phyloP scores from a whole-genome alignment of 1,139 yeast species.

The Hyphopichia fennica region DNA sequence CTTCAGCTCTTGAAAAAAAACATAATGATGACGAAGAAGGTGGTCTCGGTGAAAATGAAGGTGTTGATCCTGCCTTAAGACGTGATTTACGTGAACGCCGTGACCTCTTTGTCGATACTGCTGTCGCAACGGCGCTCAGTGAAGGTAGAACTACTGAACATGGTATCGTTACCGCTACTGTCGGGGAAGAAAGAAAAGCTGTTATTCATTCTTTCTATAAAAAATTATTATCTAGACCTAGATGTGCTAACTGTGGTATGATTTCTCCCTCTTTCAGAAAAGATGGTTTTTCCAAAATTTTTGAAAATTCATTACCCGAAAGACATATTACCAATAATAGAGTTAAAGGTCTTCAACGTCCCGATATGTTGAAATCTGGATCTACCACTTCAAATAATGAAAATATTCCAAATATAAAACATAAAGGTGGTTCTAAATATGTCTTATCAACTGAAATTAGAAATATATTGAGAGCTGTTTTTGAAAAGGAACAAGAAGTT shows the following conservation, averaged over 20 bases:
- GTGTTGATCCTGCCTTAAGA: conserved; percentile 39
- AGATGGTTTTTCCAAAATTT: conserved; percentile 91
- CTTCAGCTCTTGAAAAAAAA: conserved; percentile 16
- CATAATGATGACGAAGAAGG: conserved; percentile 35
- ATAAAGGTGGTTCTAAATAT: conserved; percentile 76
- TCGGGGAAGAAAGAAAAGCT: conserved; percentile 81
- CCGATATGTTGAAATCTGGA: conserved; percentile 57
- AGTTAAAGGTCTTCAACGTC: conserved; percentile 75
- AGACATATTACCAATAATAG: conserved; percentile 81
- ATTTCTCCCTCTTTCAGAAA: conserved; percentile 91
- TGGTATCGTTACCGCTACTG: conserved; percentile 81
- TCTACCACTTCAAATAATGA: conserved; percentile 14
- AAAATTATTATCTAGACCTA: conserved; percentile 69
- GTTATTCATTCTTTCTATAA: conserved; percentile 76
- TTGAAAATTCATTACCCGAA: conserved; percentile 81
- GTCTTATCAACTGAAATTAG: conserved; percentile 85
- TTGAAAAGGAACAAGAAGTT: conserved; percentile 65
- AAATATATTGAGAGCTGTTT: conserved; percentile 72
- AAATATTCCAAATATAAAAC: conserved; percentile 46
- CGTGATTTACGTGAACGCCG: conserved; percentile 57
- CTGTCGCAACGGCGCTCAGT: conserved; percentile 72
- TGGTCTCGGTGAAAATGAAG: conserved; percentile 13
- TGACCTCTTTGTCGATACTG: conserved; percentile 65
- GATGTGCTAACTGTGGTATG: conserved; percentile 96
- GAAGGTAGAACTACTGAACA: conserved; percentile 68